These are phyloP conservation scores for Clavispora vitiphila DNA, from an alignment of 805 yeast genomes.

Conservation along the genomic window DNA sequence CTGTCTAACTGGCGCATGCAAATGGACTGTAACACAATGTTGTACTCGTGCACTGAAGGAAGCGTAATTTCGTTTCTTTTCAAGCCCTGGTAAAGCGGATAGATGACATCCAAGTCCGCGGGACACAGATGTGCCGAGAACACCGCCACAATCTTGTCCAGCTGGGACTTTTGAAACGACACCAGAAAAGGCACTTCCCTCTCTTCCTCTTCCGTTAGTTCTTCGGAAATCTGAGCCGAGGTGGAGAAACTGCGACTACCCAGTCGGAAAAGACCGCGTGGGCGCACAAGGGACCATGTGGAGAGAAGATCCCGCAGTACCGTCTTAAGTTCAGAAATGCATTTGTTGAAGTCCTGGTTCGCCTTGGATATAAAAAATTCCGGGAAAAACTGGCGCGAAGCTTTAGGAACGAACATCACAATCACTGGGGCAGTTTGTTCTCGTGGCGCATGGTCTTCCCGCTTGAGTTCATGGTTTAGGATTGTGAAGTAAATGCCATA, in stretches of 20 bases:
- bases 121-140: slow-evolving; percentile 13
- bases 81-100: slow-evolving; percentile 38
- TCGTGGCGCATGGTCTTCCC: slow-evolving; percentile 9
- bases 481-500: slow-evolving; percentile 39
- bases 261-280: slow-evolving; percentile 5
- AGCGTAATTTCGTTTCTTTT: slow-evolving; percentile 33
- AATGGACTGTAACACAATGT: slow-evolving; percentile 52
- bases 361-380: slow-evolving; percentile 27
- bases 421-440: slow-evolving; percentile 4
- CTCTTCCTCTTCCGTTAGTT: neutral
- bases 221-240: neutral
- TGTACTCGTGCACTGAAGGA: slow-evolving; percentile 51
- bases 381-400: slow-evolving; percentile 4
- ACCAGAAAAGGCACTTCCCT: slow-evolving; percentile 15
- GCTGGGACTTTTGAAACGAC: slow-evolving; percentile 17
- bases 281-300: slow-evolving; percentile 15
- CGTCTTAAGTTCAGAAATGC: slow-evolving; percentile 20
- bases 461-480: slow-evolving; percentile 29
- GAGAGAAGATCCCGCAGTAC: slow-evolving; percentile 20
- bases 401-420: slow-evolving; percentile 7
- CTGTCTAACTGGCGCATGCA: slow-evolving; percentile 42
- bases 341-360: slow-evolving; percentile 25
- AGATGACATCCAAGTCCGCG: slow-evolving; percentile 28
- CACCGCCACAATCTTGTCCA: slow-evolving; percentile 14
- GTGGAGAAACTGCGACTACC: slow-evolving; percentile 8